Evolutionary conservation across 2,329 filamentous ascomycete species (phyloP).

Genomic region (Plenodomus biglobosus): DNA sequence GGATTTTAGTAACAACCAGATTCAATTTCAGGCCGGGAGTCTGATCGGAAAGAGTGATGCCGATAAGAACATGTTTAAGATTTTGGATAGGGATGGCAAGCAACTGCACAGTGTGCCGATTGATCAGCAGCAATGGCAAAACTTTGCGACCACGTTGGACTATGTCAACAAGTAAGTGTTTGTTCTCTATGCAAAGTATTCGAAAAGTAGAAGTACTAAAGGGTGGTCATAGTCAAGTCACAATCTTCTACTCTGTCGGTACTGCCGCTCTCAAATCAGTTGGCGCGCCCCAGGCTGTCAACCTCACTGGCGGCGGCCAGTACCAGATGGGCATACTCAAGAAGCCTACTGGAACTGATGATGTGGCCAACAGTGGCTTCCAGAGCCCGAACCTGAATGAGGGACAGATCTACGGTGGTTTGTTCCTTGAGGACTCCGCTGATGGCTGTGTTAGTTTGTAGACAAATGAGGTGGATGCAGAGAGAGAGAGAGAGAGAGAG

Average conservation of each 20-base stretch:
- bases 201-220: background rate
- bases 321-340: constrained; percentile 65
- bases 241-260: constrained; percentile 60
- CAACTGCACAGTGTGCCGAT: constrained; percentile 56
- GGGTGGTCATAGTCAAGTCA: constrained; percentile 50
- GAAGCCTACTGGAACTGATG: constrained; percentile 55
- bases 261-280: constrained; percentile 50
- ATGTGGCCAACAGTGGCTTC: constrained; percentile 44
- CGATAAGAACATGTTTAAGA: constrained; percentile 50
- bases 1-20: constrained; percentile 47
- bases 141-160: constrained; percentile 62
- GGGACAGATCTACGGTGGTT: constrained; percentile 44
- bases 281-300: constrained; percentile 52
- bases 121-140: constrained; percentile 58
- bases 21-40: constrained; percentile 58
- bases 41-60: constrained; percentile 49
- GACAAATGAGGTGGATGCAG: too few relatives aligned
- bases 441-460: constrained; percentile 39
- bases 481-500: too few relatives aligned
- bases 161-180: constrained; percentile 56
- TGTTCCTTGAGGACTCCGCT: constrained; percentile 44
- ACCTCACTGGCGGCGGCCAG: constrained; percentile 61
- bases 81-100: constrained; percentile 39
- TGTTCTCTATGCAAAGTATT: background rate
- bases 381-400: constrained; percentile 41